These are phyloP conservation scores for Oryza longistaminata DNA, from an alignment of 176 grass and related monocot species.

Conservation along the genomic window DNA sequence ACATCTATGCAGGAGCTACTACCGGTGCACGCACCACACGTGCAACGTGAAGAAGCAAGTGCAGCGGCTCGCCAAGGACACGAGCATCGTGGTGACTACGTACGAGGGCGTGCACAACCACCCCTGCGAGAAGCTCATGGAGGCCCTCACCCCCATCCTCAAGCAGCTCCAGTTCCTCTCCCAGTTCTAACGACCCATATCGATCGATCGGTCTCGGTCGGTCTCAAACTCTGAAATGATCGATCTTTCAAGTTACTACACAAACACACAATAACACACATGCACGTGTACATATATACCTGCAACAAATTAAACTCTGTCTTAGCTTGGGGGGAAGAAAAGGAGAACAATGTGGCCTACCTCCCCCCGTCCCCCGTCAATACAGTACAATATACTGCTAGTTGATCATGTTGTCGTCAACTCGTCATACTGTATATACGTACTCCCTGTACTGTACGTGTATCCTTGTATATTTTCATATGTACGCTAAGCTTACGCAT, in stretches of 20 bases:
- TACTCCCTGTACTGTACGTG: neutral
- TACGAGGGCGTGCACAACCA: slow-evolving; percentile 96
- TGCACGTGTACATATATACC: neutral
- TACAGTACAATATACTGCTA: neutral
- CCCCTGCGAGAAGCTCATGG: slow-evolving; percentile 91
- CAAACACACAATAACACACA: neutral
- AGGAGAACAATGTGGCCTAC: slow-evolving; percentile 40
- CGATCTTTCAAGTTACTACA: neutral
- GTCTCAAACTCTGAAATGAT: neutral
- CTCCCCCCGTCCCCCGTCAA: neutral
- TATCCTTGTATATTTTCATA: neutral
- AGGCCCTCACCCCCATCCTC: slow-evolving; percentile 68
- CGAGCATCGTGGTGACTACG: slow-evolving; percentile 80
- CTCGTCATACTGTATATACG: neutral
- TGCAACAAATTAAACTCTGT: neutral
- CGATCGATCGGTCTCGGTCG: neutral
- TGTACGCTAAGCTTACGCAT: neutral
- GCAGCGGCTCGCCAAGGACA: slow-evolving; percentile 84
- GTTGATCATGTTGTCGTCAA: neutral
- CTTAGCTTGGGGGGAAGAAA: slow-evolving; percentile 13
- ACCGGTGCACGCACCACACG: slow-evolving; percentile 82
- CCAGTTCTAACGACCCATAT: slow-evolving; percentile 41
- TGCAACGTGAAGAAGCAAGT: slow-evolving; percentile 96
- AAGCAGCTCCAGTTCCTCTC: slow-evolving; percentile 88
- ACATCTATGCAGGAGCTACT: slow-evolving; percentile 71